Percentiles rank a stretch among this genome's conserved stretches.
Conservation (phyloP, 2,329 filamentous ascomycete species). For the Alternaria ventricosa region DNA sequence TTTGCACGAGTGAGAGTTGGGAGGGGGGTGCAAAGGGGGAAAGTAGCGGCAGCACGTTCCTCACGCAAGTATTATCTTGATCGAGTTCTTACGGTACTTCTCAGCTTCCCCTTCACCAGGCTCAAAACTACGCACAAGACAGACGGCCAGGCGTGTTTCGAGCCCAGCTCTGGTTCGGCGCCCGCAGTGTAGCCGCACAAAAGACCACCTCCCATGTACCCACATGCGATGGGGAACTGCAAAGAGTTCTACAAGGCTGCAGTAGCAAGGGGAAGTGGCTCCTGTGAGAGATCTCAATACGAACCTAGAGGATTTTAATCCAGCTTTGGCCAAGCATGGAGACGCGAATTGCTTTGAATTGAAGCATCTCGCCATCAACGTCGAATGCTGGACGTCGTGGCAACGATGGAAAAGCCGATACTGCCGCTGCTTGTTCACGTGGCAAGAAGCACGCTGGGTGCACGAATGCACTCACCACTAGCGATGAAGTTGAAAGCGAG, state of each 20-base stretch:
- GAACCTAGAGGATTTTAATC: constrained; percentile 42
- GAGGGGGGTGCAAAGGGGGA: constrained; percentile 47
- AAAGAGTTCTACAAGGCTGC: neutral
- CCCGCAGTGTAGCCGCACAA: constrained; percentile 79
- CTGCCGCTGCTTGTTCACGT: constrained; percentile 65
- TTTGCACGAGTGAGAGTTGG: constrained; percentile 21
- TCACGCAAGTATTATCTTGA: constrained; percentile 99
- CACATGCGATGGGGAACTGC: neutral
- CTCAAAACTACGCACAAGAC: constrained; percentile 4
- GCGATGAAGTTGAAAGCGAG: constrained; percentile 89
- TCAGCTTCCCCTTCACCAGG: constrained; percentile 71
- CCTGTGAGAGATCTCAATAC: constrained; percentile 50
- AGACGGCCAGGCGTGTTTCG: constrained; percentile 6
- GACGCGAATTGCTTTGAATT: constrained; percentile 15
- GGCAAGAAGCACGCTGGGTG: constrained; percentile 40
- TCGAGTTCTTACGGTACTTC: constrained; percentile 96
- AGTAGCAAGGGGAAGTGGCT: constrained; percentile 18
- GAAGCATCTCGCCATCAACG: neutral
- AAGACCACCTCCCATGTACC: constrained; percentile 21
- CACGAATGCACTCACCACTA: constrained; percentile 75
- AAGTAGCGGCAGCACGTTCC: constrained; percentile 91
- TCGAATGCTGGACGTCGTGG: neutral
- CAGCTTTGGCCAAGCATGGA: constrained; percentile 17
- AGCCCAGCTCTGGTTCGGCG: constrained; percentile 62
- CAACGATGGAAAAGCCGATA: constrained; percentile 55